Evolutionary conservation across 495 filamentous ascomycete genomes (phyloP).

Genomic region (Aspergillus hancockii): DNA sequence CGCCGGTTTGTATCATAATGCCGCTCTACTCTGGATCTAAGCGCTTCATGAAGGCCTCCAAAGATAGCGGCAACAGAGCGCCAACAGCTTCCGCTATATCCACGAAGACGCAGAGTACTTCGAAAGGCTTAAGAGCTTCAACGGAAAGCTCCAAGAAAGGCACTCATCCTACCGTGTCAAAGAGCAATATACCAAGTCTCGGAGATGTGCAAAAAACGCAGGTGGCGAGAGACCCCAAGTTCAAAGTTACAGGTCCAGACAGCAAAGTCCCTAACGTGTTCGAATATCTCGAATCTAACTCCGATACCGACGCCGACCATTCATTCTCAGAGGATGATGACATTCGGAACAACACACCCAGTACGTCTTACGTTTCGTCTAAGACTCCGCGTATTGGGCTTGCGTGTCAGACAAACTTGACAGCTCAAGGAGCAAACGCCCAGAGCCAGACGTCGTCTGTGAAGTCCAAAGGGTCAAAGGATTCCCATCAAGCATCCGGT

Average conservation of each 20-base stretch:
- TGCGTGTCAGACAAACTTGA: slow-evolving; percentile 14
- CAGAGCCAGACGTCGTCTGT: slow-evolving; percentile 27
- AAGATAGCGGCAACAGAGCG: slow-evolving; percentile 32
- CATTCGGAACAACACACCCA: background rate
- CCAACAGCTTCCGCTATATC: slow-evolving; percentile 34
- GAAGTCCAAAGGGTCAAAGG: slow-evolving; percentile 25
- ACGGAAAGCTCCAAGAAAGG: slow-evolving; percentile 25
- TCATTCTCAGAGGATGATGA: slow-evolving; percentile 29
- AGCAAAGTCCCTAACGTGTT: slow-evolving; percentile 42
- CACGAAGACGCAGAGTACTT: slow-evolving; percentile 15
- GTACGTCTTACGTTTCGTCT: slow-evolving; percentile 7
- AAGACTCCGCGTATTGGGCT: slow-evolving; percentile 12
- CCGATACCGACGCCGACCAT: slow-evolving; percentile 23
- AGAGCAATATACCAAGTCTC: slow-evolving; percentile 20
- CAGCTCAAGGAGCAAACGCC: slow-evolving; percentile 14
- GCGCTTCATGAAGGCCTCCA: slow-evolving; percentile 34
- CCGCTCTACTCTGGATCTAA: slow-evolving; percentile 29
- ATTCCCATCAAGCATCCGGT: slow-evolving; percentile 24
- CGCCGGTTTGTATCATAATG: slow-evolving; percentile 29
- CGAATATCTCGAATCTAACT: slow-evolving; percentile 40
- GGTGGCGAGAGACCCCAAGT: slow-evolving; percentile 8
- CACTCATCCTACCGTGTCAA: slow-evolving; percentile 13
- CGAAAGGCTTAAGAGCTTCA: slow-evolving; percentile 24
- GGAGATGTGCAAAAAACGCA: slow-evolving; percentile 15
- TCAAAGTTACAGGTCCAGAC: slow-evolving; percentile 21